Evolutionary conservation across 768 basidiomycete species (phyloP), one percentile per base, ranked within the genome.

Genomic region (Thelephora ganbajun): DNA sequence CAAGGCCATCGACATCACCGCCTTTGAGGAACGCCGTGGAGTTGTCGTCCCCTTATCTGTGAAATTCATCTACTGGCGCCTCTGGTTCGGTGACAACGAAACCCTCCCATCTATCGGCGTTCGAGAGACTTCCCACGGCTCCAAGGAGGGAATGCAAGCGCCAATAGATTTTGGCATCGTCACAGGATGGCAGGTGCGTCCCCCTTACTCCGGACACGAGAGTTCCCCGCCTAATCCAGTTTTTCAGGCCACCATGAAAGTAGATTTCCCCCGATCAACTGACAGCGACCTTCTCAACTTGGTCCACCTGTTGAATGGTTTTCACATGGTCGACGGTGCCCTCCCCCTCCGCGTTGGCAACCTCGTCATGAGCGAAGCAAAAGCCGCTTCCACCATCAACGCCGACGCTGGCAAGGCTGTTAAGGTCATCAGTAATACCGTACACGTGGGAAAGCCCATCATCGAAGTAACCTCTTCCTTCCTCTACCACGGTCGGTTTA

Each of bases 131-230:
- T 94, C 96, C 67, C 76, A 78, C 47, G 85, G 91, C 19, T 91
- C 88, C 2, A 73, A 89, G 62, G 69, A 71, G 19, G 70, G 71
- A 33, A 76, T 90, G 39, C 77, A 85, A 57, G 91, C 94, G 1
- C 96, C 96, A 0, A 94, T 99, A 89, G 94, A 98, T 67, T 98
- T 96, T 57, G 90, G 92, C 20, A 99, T 99, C 58, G 94, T 98
- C 45, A 83, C 92, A 36, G 93, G 94, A 42, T 99, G 96, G 96
- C 81, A 94, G 83, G 92, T 91, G 60, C 51, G 83, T 65, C 23
- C 48, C 19, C 34, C 9, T 30, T 9, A 9, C 26, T 30, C 26
- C 9, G 26, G 9, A 30, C 26, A 69, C 74, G 11, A 30, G 26
- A 30, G 26, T 30, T 9, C 26, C 9, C 9, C 26, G 9, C 47